Conservation (phyloP, 2,329 filamentous ascomycete genomes). For the Fusarium sp. region DNA sequence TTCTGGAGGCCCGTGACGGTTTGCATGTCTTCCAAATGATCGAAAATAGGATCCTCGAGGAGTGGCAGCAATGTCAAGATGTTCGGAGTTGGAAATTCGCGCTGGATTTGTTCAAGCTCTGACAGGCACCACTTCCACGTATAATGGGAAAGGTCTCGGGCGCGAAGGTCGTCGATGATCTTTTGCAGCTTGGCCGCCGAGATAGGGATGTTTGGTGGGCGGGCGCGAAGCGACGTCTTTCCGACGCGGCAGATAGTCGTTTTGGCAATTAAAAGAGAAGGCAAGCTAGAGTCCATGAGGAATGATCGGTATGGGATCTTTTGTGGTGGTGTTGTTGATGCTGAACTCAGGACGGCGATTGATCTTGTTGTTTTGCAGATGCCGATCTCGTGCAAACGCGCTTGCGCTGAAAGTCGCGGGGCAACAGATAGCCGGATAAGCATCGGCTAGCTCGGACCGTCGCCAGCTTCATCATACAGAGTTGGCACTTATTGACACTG, state of each 20-base stretch:
- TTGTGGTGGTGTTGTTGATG: background rate
- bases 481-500: too few relatives aligned
- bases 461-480: too few relatives aligned
- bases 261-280: background rate
- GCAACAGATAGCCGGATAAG: background rate
- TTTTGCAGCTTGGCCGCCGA: too few relatives aligned
- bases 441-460: background rate
- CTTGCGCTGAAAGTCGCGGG: background rate
- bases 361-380: background rate
- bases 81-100: background rate
- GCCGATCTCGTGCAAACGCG: background rate
- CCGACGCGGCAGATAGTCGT: background rate
- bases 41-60: background rate
- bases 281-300: background rate
- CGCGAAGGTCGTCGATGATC: background rate
- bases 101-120: background rate
- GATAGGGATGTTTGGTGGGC: too few relatives aligned
- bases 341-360: background rate
- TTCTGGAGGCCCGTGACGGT: fast-evolving
- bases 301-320: background rate
- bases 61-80: background rate
- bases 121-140: background rate
- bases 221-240: background rate
- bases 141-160: background rate
- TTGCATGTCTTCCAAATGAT: background rate